Percentiles rank a stretch among this genome's conserved stretches.
phyloP scores from a whole-genome alignment of 805 yeast genomes.

The Kodamaea neixiangensis region DNA sequence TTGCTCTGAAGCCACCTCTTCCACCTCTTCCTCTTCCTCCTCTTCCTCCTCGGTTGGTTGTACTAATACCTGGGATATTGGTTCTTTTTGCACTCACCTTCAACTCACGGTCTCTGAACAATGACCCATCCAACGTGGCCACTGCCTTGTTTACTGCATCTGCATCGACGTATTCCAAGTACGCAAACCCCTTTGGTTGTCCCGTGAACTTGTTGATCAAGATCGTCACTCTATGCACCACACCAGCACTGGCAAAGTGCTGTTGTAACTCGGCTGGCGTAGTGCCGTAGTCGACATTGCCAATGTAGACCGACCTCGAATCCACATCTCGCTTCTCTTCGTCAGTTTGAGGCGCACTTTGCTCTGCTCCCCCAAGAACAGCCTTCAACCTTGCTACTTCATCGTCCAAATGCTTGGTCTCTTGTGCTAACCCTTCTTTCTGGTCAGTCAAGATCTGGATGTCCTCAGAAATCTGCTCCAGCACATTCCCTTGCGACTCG shows the following conservation, averaged over 20 bases:
- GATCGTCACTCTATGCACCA: constrained; percentile 78
- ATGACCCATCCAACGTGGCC: constrained; percentile 57
- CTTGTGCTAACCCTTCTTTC: constrained; percentile 2
- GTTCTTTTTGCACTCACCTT: constrained; percentile 80
- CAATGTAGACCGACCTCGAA: constrained; percentile 75
- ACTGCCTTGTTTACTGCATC: constrained; percentile 67
- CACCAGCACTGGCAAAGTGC: constrained; percentile 69
- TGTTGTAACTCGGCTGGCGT: constrained; percentile 79
- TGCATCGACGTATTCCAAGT: constrained; percentile 76
- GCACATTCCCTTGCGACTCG: background rate
- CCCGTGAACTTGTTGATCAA: constrained; percentile 73
- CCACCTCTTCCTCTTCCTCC: constrained; percentile 31
- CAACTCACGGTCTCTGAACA: constrained; percentile 67
- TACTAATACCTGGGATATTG: constrained; percentile 68
- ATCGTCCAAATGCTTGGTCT: constrained; percentile 13
- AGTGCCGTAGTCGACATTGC: constrained; percentile 79
- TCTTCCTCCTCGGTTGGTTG: constrained; percentile 40
- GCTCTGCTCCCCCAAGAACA: constrained; percentile 12
- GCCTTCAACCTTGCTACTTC: constrained; percentile 16
- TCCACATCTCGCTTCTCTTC: constrained; percentile 65
- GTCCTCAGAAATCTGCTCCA: constrained; percentile 5
- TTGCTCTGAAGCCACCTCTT: constrained; percentile 39
- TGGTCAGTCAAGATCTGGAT: constrained; percentile 7
- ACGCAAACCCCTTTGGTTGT: constrained; percentile 85
- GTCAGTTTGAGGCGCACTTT: constrained; percentile 36